Evolutionary conservation across 2,329 filamentous ascomycete genomes (phyloP), one percentile per base, ranked within the genome.

Genomic region (Xylariaceae sp.): DNA sequence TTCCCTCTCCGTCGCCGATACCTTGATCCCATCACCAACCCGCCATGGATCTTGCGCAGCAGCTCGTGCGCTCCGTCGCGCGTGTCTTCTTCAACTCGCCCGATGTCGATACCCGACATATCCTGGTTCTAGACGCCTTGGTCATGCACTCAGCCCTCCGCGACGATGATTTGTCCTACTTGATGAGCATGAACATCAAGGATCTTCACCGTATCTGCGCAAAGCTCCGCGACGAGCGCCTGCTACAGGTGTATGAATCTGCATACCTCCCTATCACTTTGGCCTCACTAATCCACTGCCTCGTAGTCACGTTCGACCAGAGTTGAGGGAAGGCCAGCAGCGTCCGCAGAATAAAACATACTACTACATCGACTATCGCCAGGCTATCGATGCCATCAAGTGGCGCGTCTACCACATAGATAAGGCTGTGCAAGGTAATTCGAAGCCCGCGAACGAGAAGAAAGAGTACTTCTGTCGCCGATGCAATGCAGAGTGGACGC

Each of bases 301-400:
- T 47, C 62, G 15, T 64, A 90, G 83, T 68, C 87, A 87, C 73
- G 86, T 87, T 37, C 87, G 91, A 61, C 84, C 87, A 53, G 92
- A 96, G 72, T 78, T 89, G 57, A 87, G 88, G 65, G 89, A 92
- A 70, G 90, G 90, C 55, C 89, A 92, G 61, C 88, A 89, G 59
- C 87, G 92, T 55, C 88, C 90, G 4, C 87, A 89, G 66, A 92
- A 88, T 71, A 85, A 90, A 68, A 96, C 93, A 63, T 99, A 96
- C 81, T 99, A 96, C 78, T 99, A 90, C 75, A 93, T 99, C 72
- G 92, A 97, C 73, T 95, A 95, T 70, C 90, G 94, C 61, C 89
- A 90, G 59, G 91, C 93, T 41, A 91, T 99, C 70, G 94, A 99
- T 75, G 91, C 90, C 53, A 95, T 96, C 76, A 99, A 99, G 74